phyloP scores from a whole-genome alignment of 129 eudicot genomes.

The Oenanthe sinensis region DNA sequence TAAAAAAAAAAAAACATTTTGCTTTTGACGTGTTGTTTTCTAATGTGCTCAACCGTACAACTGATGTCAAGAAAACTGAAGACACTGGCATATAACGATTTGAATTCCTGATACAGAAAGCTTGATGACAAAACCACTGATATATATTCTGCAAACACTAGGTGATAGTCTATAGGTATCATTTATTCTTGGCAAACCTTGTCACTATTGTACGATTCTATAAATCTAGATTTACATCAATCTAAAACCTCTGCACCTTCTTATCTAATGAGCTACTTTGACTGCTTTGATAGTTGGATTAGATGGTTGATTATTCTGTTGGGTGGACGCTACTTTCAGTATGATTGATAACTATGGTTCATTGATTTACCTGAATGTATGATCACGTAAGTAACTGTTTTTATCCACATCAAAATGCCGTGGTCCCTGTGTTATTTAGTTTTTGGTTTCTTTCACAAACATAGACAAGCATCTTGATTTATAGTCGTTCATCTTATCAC shows the following conservation, averaged over 20 bases:
- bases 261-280: not conserved
- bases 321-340: constrained; percentile 2
- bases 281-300: not conserved
- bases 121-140: not conserved
- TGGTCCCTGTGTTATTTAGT: not conserved
- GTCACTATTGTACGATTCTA: not conserved
- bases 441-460: not conserved
- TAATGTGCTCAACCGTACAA: not conserved
- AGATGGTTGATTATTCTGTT: not conserved
- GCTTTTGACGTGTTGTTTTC: not conserved
- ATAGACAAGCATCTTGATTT: constrained; percentile 1
- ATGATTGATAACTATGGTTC: not conserved
- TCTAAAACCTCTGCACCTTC: not conserved
- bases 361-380: not conserved
- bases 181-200: constrained; percentile 1
- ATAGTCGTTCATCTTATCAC: not conserved
- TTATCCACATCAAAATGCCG: not conserved
- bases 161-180: not conserved
- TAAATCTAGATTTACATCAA: not conserved
- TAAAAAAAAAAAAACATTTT: not conserved
- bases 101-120: not conserved
- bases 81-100: not conserved
- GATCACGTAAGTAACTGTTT: not conserved
- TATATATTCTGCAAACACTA: not conserved
- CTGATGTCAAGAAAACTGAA: not conserved